Base-by-base conservation (phyloP, 208 protist genomes). In the Wallacemonas sp. region DNA sequence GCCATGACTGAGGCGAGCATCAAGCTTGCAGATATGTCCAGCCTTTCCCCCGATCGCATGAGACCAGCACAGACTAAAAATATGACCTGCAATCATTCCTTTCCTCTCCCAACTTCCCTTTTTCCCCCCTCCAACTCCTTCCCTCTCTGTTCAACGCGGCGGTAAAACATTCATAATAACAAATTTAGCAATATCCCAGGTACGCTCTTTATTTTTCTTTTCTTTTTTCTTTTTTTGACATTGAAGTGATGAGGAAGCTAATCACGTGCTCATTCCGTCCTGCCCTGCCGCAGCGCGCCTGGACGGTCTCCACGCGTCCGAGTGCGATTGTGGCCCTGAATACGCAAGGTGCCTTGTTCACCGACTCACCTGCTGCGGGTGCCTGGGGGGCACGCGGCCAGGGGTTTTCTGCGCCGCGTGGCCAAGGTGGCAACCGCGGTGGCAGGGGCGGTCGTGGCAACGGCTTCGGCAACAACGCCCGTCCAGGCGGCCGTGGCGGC, bases 141-240 rank as follows among this genome's bases (percentile, higher is more conserved):
- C n/a, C n/a, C n/a, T n/a, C n/a, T n/a, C n/a, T n/a, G n/a, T n/a
- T n/a, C n/a, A n/a, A n/a, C n/a, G n/a, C n/a, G n/a, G n/a, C n/a
- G n/a, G n/a, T n/a, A n/a, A n/a, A n/a, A n/a, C n/a, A n/a, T n/a
- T n/a, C n/a, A n/a, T n/a, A n/a, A n/a, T n/a, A n/a, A n/a, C n/a
- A n/a, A n/a, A n/a, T n/a, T n/a, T n/a, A n/a, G n/a, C n/a, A n/a
- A n/a, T n/a, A n/a, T n/a, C n/a, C n/a, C n/a, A n/a, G n/a, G n/a
- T n/a, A n/a, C n/a, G 55, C 22, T 63, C 65, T 31, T 61, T 46
- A 25, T 38, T 38, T 32, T 48, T 57, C 45, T 41, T 66, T 23
- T 61, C n/a, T 67, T 61, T 50, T 67, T 41, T 55, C 61, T 28
- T 67, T 41, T 69, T 41, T 41, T 28, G 2, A 70, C 61, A 50